phyloP scores from a whole-genome alignment of 345 rosid genomes.

The Hirschfeldia incana region DNA sequence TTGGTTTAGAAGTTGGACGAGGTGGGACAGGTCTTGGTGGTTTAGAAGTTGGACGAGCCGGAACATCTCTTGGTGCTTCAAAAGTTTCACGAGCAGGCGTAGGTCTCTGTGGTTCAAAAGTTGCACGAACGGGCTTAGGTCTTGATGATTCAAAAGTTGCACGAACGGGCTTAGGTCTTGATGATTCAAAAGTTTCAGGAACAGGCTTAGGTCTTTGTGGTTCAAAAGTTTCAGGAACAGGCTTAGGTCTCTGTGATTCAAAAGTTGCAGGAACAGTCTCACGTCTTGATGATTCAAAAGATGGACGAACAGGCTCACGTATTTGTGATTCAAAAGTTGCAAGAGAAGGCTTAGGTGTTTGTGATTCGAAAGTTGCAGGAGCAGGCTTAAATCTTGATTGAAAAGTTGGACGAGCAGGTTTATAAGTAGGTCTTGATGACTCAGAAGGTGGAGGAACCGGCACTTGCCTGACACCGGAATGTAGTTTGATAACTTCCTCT shows the following conservation, averaged over 20 bases:
- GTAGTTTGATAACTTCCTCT: slow-evolving; percentile 21
- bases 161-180: neutral
- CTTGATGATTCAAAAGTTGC: neutral
- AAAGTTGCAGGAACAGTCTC: neutral
- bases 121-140: neutral
- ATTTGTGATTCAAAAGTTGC: neutral
- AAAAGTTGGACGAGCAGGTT: neutral
- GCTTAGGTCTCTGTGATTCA: neutral
- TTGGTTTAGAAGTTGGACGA: neutral
- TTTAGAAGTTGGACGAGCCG: neutral
- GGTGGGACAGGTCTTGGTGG: neutral
- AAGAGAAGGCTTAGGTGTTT: neutral
- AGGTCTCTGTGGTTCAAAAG: neutral
- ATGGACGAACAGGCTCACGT: neutral
- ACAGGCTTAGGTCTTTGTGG: neutral
- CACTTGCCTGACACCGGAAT: slow-evolving; percentile 1
- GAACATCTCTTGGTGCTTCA: slow-evolving; percentile 8
- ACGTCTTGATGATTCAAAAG: slow-evolving; percentile 5
- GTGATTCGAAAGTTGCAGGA: neutral
- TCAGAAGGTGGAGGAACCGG: slow-evolving; percentile 5
- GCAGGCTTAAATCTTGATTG: too few relatives aligned
- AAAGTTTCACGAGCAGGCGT: neutral
- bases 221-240: neutral
- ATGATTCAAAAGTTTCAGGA: slow-evolving; percentile 6
- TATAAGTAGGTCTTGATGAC: neutral